Evolutionary conservation across 371 early-diverging fungal genomes (phyloP).

Genomic region (Mortierella polycephala): DNA sequence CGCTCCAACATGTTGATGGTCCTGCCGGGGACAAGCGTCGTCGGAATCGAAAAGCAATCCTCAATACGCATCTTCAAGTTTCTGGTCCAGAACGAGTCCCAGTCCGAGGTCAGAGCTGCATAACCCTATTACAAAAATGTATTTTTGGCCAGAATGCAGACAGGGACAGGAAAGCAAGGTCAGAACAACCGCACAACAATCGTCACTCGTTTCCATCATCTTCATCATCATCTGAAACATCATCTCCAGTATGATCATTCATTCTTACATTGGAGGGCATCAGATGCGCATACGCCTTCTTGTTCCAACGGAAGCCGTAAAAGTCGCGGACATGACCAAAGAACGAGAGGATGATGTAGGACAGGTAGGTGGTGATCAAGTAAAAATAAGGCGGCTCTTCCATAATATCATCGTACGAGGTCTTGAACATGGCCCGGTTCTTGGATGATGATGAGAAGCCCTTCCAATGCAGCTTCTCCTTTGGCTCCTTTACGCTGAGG

Average conservation of each 20-base stretch:
- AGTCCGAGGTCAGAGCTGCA: slow-evolving; percentile 93
- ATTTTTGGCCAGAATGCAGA: not conserved
- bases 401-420: slow-evolving; percentile 53
- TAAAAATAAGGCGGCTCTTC: slow-evolving; percentile 78
- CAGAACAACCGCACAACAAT: not conserved
- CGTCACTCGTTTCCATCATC: no score
- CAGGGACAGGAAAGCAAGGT: not conserved
- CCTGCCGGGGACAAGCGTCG: slow-evolving; percentile 96
- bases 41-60: slow-evolving; percentile 98
- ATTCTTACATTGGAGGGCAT: slow-evolving; percentile 62
- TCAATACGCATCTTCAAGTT: slow-evolving; percentile 94
- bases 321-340: slow-evolving; percentile 94
- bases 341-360: slow-evolving; percentile 93
- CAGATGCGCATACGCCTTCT: slow-evolving; percentile 52
- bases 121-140: slow-evolving; percentile 65
- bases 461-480: slow-evolving; percentile 56
- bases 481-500: slow-evolving; percentile 51
- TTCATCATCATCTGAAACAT: not conserved
- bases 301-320: slow-evolving; percentile 69
- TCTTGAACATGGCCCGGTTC: slow-evolving; percentile 53
- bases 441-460: slow-evolving; percentile 49
- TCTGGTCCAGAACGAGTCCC: slow-evolving; percentile 98
- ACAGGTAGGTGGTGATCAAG: slow-evolving; percentile 95
- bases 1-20: slow-evolving; percentile 91
- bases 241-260: not conserved